Percentiles rank a stretch among this genome's conserved stretches.
These are phyloP conservation scores for Hyphopichia khmerensis DNA, from an alignment of 1,139 yeast species.

Conservation along the genomic window DNA sequence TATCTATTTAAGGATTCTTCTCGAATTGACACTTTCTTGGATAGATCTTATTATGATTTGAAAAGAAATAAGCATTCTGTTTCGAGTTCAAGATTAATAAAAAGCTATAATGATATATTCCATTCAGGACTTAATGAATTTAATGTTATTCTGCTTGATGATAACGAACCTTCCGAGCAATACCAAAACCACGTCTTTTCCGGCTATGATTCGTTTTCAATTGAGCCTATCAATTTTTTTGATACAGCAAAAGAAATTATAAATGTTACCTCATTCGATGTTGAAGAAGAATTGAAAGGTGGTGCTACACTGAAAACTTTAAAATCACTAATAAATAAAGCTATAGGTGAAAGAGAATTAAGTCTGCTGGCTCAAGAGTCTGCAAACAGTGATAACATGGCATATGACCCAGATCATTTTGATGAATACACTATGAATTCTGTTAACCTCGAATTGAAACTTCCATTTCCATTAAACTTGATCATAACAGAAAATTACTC, in stretches of 20 bases:
- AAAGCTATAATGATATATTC: conserved; percentile 23
- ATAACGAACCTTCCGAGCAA: neutral
- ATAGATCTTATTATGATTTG: conserved; percentile 32
- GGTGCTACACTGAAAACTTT: conserved; percentile 36
- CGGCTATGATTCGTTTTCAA: conserved; percentile 22
- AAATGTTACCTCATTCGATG: conserved; percentile 62
- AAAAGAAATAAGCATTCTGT: conserved; percentile 30
- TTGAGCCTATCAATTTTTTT: conserved; percentile 43
- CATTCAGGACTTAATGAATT: conserved; percentile 2
- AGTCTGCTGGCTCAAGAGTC: conserved; percentile 10
- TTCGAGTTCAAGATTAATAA: conserved; percentile 28
- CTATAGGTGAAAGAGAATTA: conserved; percentile 27
- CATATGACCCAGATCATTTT: conserved; percentile 47
- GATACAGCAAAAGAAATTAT: conserved; percentile 65
- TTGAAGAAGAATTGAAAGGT: conserved; percentile 47
- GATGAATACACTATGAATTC: conserved; percentile 36
- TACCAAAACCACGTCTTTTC: neutral
- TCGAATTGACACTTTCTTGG: conserved; percentile 48
- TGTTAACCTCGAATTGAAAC: conserved; percentile 61
- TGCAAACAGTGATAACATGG: conserved; percentile 10
- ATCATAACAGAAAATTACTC: conserved; percentile 69
- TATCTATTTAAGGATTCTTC: conserved; percentile 51
- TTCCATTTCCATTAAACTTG: conserved; percentile 87
- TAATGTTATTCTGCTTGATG: conserved; percentile 18
- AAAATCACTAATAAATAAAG: conserved; percentile 36